phyloP scores from a whole-genome alignment of 306 rosid species.

The Calophaca sinica region DNA sequence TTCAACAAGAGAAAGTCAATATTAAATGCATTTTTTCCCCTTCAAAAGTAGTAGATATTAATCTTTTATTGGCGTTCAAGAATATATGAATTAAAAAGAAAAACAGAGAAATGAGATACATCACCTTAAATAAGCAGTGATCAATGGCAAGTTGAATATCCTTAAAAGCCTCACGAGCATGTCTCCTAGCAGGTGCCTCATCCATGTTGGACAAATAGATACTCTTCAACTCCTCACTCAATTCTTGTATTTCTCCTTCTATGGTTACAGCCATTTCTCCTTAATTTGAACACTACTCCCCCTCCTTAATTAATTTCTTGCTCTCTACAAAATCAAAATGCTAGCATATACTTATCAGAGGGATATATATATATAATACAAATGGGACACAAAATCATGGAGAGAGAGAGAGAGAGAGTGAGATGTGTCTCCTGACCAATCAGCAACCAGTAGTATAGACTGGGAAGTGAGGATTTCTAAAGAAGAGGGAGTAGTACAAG shows the following conservation, averaged over 20 bases:
- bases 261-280: constrained; percentile 35
- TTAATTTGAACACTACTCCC: neutral
- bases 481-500: neutral
- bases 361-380: neutral
- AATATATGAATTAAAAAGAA: neutral
- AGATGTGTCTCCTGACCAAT: neutral
- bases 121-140: constrained; percentile 57
- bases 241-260: constrained; percentile 27
- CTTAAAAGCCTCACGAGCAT: constrained; percentile 57
- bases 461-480: neutral
- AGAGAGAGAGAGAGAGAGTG: neutral
- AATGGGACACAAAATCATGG: neutral
- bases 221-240: constrained; percentile 46
- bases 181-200: constrained; percentile 57
- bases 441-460: neutral
- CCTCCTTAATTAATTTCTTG: neutral
- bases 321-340: neutral
- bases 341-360: too few relatives aligned
- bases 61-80: neutral
- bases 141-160: constrained; percentile 53
- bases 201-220: constrained; percentile 52
- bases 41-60: too few relatives aligned
- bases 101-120: neutral
- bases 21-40: too few relatives aligned
- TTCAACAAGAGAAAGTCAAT: too few relatives aligned